Evolutionary conservation across 768 basidiomycete species (phyloP).

Genomic region (Rhizopogon roseolus): DNA sequence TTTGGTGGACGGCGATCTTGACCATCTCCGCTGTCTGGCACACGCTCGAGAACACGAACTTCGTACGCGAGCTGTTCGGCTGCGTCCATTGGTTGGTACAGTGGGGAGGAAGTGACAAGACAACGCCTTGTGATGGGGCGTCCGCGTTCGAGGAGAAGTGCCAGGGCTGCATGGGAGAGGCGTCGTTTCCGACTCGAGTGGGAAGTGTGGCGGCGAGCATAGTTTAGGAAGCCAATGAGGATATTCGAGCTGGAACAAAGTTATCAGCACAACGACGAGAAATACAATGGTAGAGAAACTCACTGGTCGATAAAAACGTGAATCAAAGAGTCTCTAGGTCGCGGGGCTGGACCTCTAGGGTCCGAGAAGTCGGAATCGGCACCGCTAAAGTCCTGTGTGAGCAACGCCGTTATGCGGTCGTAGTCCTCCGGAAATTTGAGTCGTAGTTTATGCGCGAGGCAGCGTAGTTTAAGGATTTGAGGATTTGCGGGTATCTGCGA

Average conservation of each 20-base stretch:
- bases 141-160: slow-evolving; percentile 78
- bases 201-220: slow-evolving; percentile 51
- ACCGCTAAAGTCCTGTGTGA: slow-evolving; percentile 30
- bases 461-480: slow-evolving; percentile 44
- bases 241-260: slow-evolving; percentile 67
- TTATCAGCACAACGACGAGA: neutral
- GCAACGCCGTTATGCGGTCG: slow-evolving; percentile 23
- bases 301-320: slow-evolving; percentile 44
- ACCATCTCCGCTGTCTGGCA: slow-evolving; percentile 63
- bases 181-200: slow-evolving; percentile 38
- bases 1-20: slow-evolving; percentile 40
- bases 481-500: slow-evolving; percentile 40
- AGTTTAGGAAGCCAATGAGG: slow-evolving; percentile 73
- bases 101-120: slow-evolving; percentile 74
- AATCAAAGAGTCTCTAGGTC: slow-evolving; percentile 27
- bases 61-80: slow-evolving; percentile 74
- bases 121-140: slow-evolving; percentile 70
- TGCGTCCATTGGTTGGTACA: slow-evolving; percentile 77
- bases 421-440: slow-evolving; percentile 54
- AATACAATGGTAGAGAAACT: slow-evolving; percentile 14
- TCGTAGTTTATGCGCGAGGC: slow-evolving; percentile 52
- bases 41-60: slow-evolving; percentile 62
- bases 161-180: slow-evolving; percentile 73
- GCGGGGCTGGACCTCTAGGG: slow-evolving; percentile 28
- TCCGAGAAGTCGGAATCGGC: slow-evolving; percentile 31